Percentiles rank a stretch among this genome's conserved stretches.
Conservation (phyloP, 306 rosid genomes). For the Pyrus communis region DNA sequence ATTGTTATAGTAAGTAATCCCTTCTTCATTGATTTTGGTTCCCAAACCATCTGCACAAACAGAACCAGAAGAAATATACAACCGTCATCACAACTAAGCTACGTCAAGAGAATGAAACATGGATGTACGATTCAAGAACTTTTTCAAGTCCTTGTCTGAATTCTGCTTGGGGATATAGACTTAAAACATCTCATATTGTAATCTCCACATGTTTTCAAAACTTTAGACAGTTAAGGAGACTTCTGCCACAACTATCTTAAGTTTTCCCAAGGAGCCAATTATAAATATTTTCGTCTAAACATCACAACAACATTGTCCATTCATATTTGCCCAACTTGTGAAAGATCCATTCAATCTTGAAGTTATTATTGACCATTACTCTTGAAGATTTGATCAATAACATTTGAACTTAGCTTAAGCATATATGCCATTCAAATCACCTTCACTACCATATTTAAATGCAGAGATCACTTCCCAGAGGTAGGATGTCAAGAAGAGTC, state of each 20-base stretch:
- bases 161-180: background rate
- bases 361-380: background rate
- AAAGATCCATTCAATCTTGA: background rate
- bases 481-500: too few species aligned
- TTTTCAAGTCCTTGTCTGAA: background rate
- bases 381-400: background rate
- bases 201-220: background rate
- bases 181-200: background rate
- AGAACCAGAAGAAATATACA: conserved; percentile 7
- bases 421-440: background rate
- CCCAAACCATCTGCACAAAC: conserved; percentile 82
- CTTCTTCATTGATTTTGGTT: conserved; percentile 70
- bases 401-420: background rate
- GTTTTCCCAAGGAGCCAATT: background rate
- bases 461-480: background rate
- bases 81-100: background rate
- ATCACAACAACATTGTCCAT: background rate
- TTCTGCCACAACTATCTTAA: background rate
- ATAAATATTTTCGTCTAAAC: background rate
- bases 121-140: background rate
- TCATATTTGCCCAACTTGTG: background rate
- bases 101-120: background rate
- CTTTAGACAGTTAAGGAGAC: background rate
- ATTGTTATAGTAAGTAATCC: conserved; percentile 67
- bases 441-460: background rate